Conservation (phyloP, 495 filamentous ascomycete genomes). For the Hypoxylon lenormandii region DNA sequence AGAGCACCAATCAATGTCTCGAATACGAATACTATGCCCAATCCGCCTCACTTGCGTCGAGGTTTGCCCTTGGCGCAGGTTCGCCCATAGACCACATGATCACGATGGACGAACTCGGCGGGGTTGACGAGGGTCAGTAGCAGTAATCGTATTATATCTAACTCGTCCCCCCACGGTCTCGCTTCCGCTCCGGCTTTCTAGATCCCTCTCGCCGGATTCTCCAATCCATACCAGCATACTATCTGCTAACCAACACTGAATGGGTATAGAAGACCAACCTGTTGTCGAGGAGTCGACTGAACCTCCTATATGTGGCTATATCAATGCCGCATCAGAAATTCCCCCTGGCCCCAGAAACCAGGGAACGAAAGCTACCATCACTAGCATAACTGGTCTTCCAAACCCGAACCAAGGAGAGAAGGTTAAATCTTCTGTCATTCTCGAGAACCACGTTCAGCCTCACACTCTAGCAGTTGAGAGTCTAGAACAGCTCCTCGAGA, state of each 20-base stretch:
- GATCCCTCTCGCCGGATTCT: constrained; percentile 24
- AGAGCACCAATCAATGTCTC: constrained; percentile 38
- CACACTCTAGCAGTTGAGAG: constrained; percentile 41
- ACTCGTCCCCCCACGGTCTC: constrained; percentile 35
- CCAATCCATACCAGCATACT: constrained; percentile 12
- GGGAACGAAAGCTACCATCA: constrained; percentile 22
- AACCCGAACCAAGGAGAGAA: constrained; percentile 9
- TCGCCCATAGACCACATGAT: constrained; percentile 31
- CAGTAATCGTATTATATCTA: constrained; percentile 45
- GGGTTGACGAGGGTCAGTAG: constrained; percentile 31
- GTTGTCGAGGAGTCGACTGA: constrained; percentile 64
- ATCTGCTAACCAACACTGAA: constrained; percentile 52
- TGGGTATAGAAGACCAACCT: constrained; percentile 62
- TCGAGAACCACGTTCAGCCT: constrained; percentile 35
- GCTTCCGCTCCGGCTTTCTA: constrained; percentile 9
- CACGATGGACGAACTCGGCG: constrained; percentile 27
- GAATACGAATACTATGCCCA: constrained; percentile 28
- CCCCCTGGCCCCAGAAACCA: constrained; percentile 30
- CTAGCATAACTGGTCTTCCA: constrained; percentile 9
- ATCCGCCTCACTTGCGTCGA: constrained; percentile 42
- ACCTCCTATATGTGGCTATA: constrained; percentile 63
- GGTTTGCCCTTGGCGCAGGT: constrained; percentile 36
- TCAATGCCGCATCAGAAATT: constrained; percentile 47
- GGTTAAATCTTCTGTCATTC: constrained; percentile 6
- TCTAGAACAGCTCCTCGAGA: constrained; percentile 44